These are phyloP conservation scores for Solanum commersonii DNA, from an alignment of 257 asterid species.

Conservation along the genomic window DNA sequence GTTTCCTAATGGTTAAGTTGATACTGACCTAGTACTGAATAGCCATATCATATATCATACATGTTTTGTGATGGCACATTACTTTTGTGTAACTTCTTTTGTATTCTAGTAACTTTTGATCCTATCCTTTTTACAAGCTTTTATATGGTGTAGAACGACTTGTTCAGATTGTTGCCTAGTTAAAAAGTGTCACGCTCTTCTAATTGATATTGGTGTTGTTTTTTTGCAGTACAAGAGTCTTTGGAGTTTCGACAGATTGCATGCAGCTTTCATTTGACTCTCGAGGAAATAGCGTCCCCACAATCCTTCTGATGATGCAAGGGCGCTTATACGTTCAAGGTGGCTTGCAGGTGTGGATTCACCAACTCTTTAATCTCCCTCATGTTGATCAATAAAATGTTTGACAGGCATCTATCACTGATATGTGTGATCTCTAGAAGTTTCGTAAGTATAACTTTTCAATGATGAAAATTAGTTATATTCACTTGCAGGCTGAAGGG, in stretches of 20 bases:
- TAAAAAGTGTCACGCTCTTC: not conserved
- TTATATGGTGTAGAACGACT: not conserved
- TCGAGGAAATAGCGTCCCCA: slow-evolving; percentile 81
- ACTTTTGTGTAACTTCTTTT: not conserved
- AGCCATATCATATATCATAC: not conserved
- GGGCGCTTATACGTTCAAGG: slow-evolving; percentile 64
- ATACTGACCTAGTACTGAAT: not conserved
- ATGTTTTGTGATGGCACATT: not conserved
- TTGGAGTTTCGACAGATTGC: slow-evolving; percentile 89
- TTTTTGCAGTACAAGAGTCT: slow-evolving; percentile 55
- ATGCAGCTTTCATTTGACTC: slow-evolving; percentile 91
- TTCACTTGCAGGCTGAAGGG: slow-evolving; percentile 49
- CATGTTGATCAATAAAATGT: not conserved
- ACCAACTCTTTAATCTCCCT: not conserved
- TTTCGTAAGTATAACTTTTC: not conserved
- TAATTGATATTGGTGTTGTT: not conserved
- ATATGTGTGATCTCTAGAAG: not conserved
- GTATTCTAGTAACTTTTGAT: not conserved
- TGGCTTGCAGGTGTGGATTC: slow-evolving; percentile 59
- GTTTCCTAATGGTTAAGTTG: not conserved
- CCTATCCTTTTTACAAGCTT: not conserved
- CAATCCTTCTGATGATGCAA: slow-evolving; percentile 85
- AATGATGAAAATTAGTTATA: not conserved
- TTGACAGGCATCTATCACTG: not conserved
- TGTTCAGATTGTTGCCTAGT: not conserved